Percentiles rank a stretch among this genome's conserved stretches.
Conservation (phyloP, 2,329 filamentous ascomycete genomes). For the Ophiocordyceps camponoti-rufipedis region DNA sequence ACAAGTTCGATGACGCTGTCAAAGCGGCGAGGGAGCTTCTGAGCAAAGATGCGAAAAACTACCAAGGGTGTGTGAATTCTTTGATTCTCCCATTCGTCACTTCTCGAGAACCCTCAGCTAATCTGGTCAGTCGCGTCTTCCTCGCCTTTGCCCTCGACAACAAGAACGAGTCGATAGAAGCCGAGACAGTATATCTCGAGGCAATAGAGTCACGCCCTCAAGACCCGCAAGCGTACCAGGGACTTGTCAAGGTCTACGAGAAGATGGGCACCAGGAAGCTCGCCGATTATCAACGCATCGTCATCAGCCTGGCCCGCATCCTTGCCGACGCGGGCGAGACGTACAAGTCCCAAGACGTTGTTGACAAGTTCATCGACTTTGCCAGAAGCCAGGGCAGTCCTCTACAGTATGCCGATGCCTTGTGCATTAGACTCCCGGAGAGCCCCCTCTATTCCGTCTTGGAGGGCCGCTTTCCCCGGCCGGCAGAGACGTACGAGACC, state of each 20-base stretch:
- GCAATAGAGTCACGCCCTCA: slow-evolving; percentile 55
- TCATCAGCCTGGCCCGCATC: slow-evolving; percentile 55
- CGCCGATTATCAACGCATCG: slow-evolving; percentile 55
- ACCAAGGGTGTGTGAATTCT: slow-evolving; percentile 44
- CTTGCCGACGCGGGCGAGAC: slow-evolving; percentile 48
- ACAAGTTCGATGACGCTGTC: slow-evolving; percentile 62
- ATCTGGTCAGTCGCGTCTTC: slow-evolving; percentile 50
- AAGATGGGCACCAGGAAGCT: slow-evolving; percentile 53
- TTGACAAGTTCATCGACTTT: slow-evolving; percentile 66
- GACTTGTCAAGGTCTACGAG: slow-evolving; percentile 72
- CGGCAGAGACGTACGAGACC: slow-evolving; percentile 61
- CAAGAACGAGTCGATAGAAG: slow-evolving; percentile 48
- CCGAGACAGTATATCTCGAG: slow-evolving; percentile 57
- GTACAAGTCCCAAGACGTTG: slow-evolving; percentile 44
- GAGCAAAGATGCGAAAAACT: slow-evolving; percentile 56
- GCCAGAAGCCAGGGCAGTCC: slow-evolving; percentile 55
- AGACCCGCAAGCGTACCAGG: slow-evolving; percentile 81
- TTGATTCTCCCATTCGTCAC: background rate
- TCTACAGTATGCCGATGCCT: slow-evolving; percentile 55
- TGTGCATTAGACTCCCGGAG: slow-evolving; percentile 60
- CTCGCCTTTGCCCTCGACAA: slow-evolving; percentile 74
- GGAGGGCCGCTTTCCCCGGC: slow-evolving; percentile 67
- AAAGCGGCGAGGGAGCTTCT: slow-evolving; percentile 52
- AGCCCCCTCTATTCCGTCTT: slow-evolving; percentile 67
- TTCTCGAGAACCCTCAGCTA: background rate